Evolutionary conservation across 164 flowering plant species (phyloP), one percentile per base, ranked within the genome.

Genomic region (Berberis vulgaris): DNA sequence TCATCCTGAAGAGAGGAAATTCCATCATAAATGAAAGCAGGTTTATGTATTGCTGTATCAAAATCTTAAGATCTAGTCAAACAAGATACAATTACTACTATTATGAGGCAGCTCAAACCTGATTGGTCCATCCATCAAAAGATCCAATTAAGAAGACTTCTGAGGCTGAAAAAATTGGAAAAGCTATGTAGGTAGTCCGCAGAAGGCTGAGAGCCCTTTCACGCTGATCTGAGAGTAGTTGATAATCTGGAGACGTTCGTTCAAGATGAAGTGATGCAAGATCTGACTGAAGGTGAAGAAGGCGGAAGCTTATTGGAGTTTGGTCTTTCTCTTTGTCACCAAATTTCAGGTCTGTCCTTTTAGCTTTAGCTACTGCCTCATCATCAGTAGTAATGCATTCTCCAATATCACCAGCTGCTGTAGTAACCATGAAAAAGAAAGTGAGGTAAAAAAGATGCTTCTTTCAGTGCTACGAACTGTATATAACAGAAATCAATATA

Each of bases 71-170:
- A 26, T 26, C 26, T 26, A 26, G 26, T 26, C 26, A 26, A 26
- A 26, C 26, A 26, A 26, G 26, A 26, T 26, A 26, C 26, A 26
- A 26, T 26, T 26, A 26, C 26, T 26, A 26, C 26, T 26, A 26
- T 26, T 26, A 26, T 26, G 26, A 26, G 26, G 26, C 26, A 52
- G 64, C 26, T 45, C 71, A 46, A 59, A 93, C 98, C 98, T 90
- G 84, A 69, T 84, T 77, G 8, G 86, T 70, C 98, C 98, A 94
- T 65, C 98, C 97, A 77, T 94, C 98, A 77, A 80, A 94, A 1
- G 98, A 94, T 63, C 98, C 98, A 57, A 81, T 64, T 57, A 94
- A 69, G 41, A 90, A 76, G 67, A 90, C 98, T 70, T 86, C 93
- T 8, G 89, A 79, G 45, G 88, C 98, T 56, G 91, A 72, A 80